Evolutionary conservation across 2,329 filamentous ascomycete genomes (phyloP).

Genomic region (Fusarium agapanthi): DNA sequence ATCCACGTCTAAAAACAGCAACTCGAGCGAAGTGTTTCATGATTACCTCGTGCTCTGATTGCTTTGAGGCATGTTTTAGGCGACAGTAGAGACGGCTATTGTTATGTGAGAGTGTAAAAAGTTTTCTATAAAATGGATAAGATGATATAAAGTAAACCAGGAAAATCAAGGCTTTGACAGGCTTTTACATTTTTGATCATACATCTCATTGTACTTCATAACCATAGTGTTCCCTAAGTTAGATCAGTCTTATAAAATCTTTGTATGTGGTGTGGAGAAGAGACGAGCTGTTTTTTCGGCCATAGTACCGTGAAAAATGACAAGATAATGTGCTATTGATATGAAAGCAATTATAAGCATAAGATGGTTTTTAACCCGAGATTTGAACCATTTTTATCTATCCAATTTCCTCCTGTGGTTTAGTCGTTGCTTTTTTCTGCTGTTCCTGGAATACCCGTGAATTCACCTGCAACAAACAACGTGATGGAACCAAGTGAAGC

Average conservation of each 20-base stretch:
- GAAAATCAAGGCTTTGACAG: background rate
- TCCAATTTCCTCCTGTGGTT: background rate
- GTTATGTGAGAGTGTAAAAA: background rate
- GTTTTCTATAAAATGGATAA: background rate
- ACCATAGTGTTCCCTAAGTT: background rate
- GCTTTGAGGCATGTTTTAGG: background rate
- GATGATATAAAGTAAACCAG: background rate
- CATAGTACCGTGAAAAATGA: background rate
- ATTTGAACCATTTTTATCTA: background rate
- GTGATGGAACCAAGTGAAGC: background rate
- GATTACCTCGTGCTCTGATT: background rate
- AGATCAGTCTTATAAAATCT: background rate
- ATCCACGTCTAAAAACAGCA: constrained; percentile 5
- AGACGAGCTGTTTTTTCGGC: background rate
- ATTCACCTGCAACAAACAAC: background rate
- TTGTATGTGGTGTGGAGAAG: background rate
- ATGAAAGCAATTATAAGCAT: background rate
- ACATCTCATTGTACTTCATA: background rate
- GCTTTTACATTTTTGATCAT: background rate
- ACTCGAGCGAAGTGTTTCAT: constrained; percentile 15
- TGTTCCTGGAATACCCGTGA: background rate
- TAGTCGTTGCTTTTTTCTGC: background rate
- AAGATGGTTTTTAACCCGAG: background rate
- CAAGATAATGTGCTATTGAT: background rate
- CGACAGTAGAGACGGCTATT: background rate